A percentile compares a stretch with the other conserved stretches of the same genome.
phyloP scores from a whole-genome alignment of 2,329 filamentous ascomycete species.

The Colletotrichum sp. region DNA sequence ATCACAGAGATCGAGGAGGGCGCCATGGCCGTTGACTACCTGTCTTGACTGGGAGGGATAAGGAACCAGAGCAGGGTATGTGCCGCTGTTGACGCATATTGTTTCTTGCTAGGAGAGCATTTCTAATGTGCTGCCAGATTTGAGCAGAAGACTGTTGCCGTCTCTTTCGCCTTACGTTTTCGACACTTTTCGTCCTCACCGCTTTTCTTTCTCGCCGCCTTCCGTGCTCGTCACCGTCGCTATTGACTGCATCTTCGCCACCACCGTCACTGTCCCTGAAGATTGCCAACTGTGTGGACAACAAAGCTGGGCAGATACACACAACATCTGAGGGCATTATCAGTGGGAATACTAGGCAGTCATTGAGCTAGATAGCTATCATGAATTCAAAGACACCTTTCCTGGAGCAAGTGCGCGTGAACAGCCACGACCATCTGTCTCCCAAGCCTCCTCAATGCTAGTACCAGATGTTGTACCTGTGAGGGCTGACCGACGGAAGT shows the following conservation, averaged over 20 bases:
- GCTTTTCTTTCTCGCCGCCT: rapidly evolving
- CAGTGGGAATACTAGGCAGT: background rate
- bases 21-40: too few relatives aligned
- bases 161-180: background rate
- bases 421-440: rapidly evolving
- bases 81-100: rapidly evolving
- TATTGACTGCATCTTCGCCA: rapidly evolving
- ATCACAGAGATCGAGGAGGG: rapidly evolving
- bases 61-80: too few relatives aligned
- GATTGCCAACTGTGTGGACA: rapidly evolving
- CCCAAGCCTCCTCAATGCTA: rapidly evolving
- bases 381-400: background rate
- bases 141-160: background rate
- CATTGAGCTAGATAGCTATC: background rate
- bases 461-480: rapidly evolving
- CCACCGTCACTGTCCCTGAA: background rate
- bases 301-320: background rate
- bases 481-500: background rate
- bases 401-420: background rate
- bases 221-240: background rate
- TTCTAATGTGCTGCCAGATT: background rate
- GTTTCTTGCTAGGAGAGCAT: rapidly evolving
- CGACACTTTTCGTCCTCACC: rapidly evolving
- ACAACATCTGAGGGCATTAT: background rate
- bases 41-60: too few relatives aligned